Percentiles rank a stretch among this genome's conserved stretches.
phyloP scores from a whole-genome alignment of 306 rosid genomes.

The Fragaria vesca region DNA sequence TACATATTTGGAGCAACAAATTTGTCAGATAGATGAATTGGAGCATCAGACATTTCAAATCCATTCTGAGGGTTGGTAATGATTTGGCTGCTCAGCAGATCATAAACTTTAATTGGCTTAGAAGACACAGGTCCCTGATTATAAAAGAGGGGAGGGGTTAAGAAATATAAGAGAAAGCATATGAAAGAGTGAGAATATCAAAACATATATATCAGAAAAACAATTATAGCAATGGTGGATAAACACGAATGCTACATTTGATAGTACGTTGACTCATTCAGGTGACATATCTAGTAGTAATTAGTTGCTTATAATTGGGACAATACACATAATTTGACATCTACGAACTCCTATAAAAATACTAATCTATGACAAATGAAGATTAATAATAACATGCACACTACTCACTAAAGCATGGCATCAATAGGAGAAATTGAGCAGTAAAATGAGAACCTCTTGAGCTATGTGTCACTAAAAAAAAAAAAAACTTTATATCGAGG shows the following conservation, averaged over 20 bases:
- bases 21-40: conserved; percentile 34
- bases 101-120: conserved; percentile 55
- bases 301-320: not conserved
- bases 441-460: not conserved
- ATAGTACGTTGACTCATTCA: not conserved
- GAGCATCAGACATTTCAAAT: conserved; percentile 25
- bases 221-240: not conserved
- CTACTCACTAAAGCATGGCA: not conserved
- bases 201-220: not conserved
- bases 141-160: not conserved
- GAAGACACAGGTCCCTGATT: conserved; percentile 58
- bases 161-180: conserved; percentile 10
- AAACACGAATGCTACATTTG: not conserved
- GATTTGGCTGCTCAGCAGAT: conserved; percentile 46
- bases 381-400: not conserved
- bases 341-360: not conserved
- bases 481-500: not conserved
- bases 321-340: not conserved
- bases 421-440: not conserved
- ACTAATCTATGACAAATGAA: not conserved
- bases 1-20: conserved; percentile 39
- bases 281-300: not conserved
- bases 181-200: not conserved
- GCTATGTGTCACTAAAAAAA: not conserved
- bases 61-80: conserved; percentile 31